Base-by-base conservation (phyloP, 768 basidiomycete genomes). In the Leucogyrophana mollusca region DNA sequence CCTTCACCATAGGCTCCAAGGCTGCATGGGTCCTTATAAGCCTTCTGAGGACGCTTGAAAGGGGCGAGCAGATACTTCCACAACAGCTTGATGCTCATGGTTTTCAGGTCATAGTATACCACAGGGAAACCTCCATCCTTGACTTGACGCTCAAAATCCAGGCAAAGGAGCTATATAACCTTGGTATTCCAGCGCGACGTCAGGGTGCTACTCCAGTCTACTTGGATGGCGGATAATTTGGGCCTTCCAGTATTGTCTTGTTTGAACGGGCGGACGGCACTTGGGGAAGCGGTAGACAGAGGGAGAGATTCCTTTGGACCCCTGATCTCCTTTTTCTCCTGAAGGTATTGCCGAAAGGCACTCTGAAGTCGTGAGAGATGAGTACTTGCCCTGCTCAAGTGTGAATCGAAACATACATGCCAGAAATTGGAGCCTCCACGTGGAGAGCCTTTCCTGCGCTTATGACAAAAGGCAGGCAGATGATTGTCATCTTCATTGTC, bases 171-270 rank as follows among this genome's bases (percentile, higher is more conserved):
- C 7, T 24, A 11, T 11, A 49, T 20, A 4, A 35, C 37, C 25
- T 49, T 36, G 1, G 21, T 38, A 30, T 49, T 49, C 48, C 43
- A 45, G 4, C n/a, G 9, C 6, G 42, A 49, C 4, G 17, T 37
- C 27, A 30, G 27, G 27, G 27, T 13, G 13, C 27, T 30, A 13
- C 27, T 30, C 27, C 27, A 30, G 27, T 30, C 27, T 30, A 30
- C 6, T 30, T 30, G 27, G 27, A 30, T 30, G 27, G 27, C 27
- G 27, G 47, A 2, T 18, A 34, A 14, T 20, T 30, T 13, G 27
- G 27, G 27, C 6, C 27, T 13, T 30, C 13, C 27, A 30, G 27
- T 14, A 14, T 42, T 34, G 18, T 49, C 16, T 4, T 30, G 18
- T 22, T 39, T 43, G 27, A 49, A 49, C 24, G 35, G 13, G 3